Base-by-base conservation (phyloP, 2,329 filamentous ascomycete genomes). In the Clonostachys sp. region DNA sequence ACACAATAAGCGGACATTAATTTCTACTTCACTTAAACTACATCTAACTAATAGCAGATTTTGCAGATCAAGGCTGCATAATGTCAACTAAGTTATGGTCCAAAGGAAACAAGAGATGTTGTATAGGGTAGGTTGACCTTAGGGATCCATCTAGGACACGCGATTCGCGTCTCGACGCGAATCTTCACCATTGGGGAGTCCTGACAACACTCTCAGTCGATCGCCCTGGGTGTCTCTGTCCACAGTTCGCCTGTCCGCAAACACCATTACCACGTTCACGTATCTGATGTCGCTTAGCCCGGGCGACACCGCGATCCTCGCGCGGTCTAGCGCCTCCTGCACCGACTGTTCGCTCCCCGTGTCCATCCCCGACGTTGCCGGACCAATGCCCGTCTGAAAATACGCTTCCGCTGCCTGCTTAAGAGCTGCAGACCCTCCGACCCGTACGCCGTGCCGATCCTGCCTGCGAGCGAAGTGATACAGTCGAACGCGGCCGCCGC, bases 321-420 rank as follows among this genome's bases (percentile, higher is more conserved):
- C 74, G 45, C 62, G 63, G 58, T 84, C 78, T 16, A 89, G 68
- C 0, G 83, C 83, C 5, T 68, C 70, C 59, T 87, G 83, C 9
- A 89, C 81, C 2, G 84, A 67, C 51, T 75, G 77, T 59, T 89
- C 86, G 1, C 77, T 82, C 55, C 84, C 77, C 0, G 81, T 82
- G 53, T 89, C 85, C 0, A 89, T 70, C 0, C 71, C 71, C 72
- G 68, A 0, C 86, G 86, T 45, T 81, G 70, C 42, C 84, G 80
- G 46, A 90, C 74, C 30, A 90, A 82, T 12, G 83, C 83, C 7
- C 87, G 74, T 0, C 86, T 89, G 8, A 86, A 84, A 34, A 89
- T 77, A 18, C 84, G 80, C 61, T 90, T 86, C 8, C 84, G 72
- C 60, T 91, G 86, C 1, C 87, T 87, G 20, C 87, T 87, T 2